Evolutionary conservation across 2,329 filamentous ascomycete genomes (phyloP), one percentile per base, ranked within the genome.

Genomic region (Neodidymelliopsis sp.): DNA sequence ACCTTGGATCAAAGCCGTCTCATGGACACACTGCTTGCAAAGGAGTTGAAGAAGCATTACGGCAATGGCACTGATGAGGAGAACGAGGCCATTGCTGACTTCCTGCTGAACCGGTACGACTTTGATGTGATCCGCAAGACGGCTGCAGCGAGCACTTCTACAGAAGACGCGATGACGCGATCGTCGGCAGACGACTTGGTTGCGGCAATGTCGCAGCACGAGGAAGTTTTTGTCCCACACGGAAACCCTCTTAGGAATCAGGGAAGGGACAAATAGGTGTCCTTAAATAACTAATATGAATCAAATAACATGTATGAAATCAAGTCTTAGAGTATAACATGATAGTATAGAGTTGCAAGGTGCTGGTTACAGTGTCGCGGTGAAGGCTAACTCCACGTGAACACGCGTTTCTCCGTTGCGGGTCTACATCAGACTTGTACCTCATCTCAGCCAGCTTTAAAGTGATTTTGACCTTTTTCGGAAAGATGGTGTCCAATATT

Each of bases 41-140:
- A 61, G 19, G 62, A 63, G 23, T 47, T 67, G 16, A 61, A 57
- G 29, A 42, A 38, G 7, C 35, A 56, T 13, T 54, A 65, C 24
- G 58, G 54, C 4, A 58, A 54, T 5, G 57, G 57, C 5, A 55
- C 55, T 0, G 52, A 53, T 1, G 53, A 62, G 22, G 58, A 66
- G 36, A 57, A 62, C 24, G 13, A 48, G 6, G 59, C 52, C 10
- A 63, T 67, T 29, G 54, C 53, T 9, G 42, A 28, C 2, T 66
- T 49, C 23, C 45, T 67, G 13, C 55, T 57, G 18, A 42, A 55
- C 20, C 44, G 36, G 13, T 62, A 60, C 38, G 22, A 42, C 5
- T 61, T 59, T 28, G 57, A 62, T 30, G 42, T 62, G 13, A 24
- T 44, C 6, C n/a, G 20, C 12, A 49, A 36, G 23, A 13, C 38